phyloP scores from a whole-genome alignment of 2,329 filamentous ascomycete species.

The Alternaria angustiovoidea region DNA sequence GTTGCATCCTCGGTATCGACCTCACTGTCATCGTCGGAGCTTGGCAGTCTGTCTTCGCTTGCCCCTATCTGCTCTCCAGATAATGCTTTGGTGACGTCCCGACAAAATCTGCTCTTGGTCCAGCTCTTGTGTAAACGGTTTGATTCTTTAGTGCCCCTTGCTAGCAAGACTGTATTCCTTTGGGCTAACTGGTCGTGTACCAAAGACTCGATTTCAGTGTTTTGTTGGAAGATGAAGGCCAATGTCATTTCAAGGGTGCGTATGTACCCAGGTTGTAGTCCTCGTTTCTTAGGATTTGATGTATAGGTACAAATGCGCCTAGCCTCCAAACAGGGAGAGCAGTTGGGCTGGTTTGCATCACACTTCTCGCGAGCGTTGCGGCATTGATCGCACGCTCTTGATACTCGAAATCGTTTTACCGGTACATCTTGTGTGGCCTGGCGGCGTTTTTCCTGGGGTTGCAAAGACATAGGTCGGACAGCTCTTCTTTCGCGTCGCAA shows the following conservation, averaged over 20 bases:
- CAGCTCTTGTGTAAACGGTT: slow-evolving; percentile 68
- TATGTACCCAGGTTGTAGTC: slow-evolving; percentile 68
- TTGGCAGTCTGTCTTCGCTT: slow-evolving; percentile 20
- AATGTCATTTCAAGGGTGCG: slow-evolving; percentile 69
- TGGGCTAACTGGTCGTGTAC: slow-evolving; percentile 63
- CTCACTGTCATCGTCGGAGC: slow-evolving; percentile 37
- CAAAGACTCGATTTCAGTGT: slow-evolving; percentile 65
- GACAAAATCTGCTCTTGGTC: slow-evolving; percentile 68
- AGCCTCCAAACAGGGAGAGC: slow-evolving; percentile 70
- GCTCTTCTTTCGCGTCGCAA: slow-evolving; percentile 1
- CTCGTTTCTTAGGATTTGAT: slow-evolving; percentile 76
- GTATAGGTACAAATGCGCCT: slow-evolving; percentile 74
- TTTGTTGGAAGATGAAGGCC: slow-evolving; percentile 54
- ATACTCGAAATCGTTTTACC: slow-evolving; percentile 67
- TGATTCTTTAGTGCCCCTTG: slow-evolving; percentile 61
- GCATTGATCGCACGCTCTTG: slow-evolving; percentile 73
- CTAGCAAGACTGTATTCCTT: slow-evolving; percentile 58
- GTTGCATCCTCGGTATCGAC: slow-evolving; percentile 21
- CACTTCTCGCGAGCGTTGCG: slow-evolving; percentile 74
- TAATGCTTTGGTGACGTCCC: slow-evolving; percentile 68
- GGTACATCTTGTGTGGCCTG: slow-evolving; percentile 24
- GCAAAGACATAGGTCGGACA: slow-evolving; percentile 25
- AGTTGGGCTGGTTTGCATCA: slow-evolving; percentile 71
- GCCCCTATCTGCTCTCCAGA: slow-evolving; percentile 51
- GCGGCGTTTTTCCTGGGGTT: slow-evolving; percentile 31